These are phyloP conservation scores for Coemansia sp. DNA, from an alignment of 192 early-diverging fungal genomes.

Conservation along the genomic window DNA sequence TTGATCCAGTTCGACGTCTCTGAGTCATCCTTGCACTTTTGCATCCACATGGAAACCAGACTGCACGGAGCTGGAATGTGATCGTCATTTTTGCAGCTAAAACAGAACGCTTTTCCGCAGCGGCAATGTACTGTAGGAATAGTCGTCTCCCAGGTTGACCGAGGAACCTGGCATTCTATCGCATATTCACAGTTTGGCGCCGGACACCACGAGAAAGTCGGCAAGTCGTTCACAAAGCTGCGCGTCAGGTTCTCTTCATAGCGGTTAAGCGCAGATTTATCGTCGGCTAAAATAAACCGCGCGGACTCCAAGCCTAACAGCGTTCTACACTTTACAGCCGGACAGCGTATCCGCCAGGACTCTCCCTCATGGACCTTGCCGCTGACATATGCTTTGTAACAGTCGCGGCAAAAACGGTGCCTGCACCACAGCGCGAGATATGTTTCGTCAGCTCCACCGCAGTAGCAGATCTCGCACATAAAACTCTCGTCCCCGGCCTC, in stretches of 20 bases:
- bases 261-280: constrained; percentile 56
- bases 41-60: constrained; percentile 82
- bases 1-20: constrained; percentile 98
- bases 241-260: constrained; percentile 68
- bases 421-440: constrained; percentile 76
- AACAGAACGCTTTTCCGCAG: constrained; percentile 84
- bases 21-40: constrained; percentile 96
- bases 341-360: constrained; percentile 83
- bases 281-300: constrained; percentile 61
- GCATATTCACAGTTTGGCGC: constrained; percentile 94
- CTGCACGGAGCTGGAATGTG: constrained; percentile 88
- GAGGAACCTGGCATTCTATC: constrained; percentile 82
- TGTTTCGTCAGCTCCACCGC: constrained; percentile 35
- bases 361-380: constrained; percentile 89
- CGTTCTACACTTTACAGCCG: constrained; percentile 69
- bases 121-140: constrained; percentile 87
- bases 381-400: constrained; percentile 80
- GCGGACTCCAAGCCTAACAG: constrained; percentile 84
- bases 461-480: constrained; percentile 90
- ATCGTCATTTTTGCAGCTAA: constrained; percentile 80
- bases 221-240: constrained; percentile 89
- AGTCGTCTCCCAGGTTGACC: constrained; percentile 62
- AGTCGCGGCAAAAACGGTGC: constrained; percentile 85
- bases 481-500: constrained; percentile 54
- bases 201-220: constrained; percentile 87